Conservation (phyloP, 176 grass and related monocot species). For the Lolium perenne region DNA sequence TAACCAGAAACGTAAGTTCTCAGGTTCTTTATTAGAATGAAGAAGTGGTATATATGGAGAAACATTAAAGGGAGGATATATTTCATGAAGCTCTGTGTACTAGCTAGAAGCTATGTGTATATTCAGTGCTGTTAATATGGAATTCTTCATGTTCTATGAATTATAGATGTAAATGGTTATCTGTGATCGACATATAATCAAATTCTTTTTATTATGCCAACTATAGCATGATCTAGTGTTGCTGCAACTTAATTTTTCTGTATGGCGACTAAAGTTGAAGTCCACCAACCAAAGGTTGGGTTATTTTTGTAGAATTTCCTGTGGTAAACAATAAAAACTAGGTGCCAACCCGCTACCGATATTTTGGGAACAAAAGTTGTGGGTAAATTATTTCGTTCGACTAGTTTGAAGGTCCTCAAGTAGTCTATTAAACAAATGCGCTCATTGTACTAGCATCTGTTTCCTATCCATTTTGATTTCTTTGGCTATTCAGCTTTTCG, state of each 20-base stretch:
- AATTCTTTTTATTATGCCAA: not conserved
- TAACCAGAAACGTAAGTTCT: too few relatives aligned
- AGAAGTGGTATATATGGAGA: too few relatives aligned
- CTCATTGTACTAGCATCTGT: not conserved
- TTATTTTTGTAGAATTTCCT: not conserved
- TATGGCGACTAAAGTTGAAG: not conserved
- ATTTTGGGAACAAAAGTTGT: not conserved
- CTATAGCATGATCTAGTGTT: not conserved
- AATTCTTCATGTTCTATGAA: not conserved
- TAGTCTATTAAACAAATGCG: not conserved
- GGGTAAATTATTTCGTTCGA: not conserved
- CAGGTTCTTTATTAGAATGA: too few relatives aligned
- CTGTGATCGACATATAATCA: not conserved
- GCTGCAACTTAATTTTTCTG: too few relatives aligned
- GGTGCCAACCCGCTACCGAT: not conserved
- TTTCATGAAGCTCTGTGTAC: too few relatives aligned
- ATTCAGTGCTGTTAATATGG: too few relatives aligned
- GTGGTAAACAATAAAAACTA: not conserved
- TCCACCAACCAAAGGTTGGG: not conserved
- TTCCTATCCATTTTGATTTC: not conserved
- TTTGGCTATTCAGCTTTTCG: not conserved
- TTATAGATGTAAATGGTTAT: not conserved
- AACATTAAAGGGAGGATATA: too few relatives aligned
- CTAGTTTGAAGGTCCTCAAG: not conserved
- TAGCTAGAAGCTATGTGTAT: not conserved